These are phyloP conservation scores for Fraxinus albicans DNA, from an alignment of 305 asterid genomes.

Conservation along the genomic window DNA sequence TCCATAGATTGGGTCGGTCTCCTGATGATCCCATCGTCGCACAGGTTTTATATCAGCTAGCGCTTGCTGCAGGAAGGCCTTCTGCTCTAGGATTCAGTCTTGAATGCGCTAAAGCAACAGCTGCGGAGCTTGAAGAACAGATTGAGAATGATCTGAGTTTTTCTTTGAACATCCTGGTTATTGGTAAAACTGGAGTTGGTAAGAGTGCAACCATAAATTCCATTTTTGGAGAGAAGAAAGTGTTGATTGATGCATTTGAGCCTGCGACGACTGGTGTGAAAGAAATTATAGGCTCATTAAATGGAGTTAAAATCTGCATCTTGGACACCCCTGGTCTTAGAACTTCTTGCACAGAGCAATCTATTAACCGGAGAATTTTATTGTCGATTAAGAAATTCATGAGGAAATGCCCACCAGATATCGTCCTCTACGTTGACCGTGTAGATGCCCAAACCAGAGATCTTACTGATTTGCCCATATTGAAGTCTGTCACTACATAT, in stretches of 20 bases:
- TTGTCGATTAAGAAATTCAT: conserved; percentile 56
- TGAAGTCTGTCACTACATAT: conserved; percentile 47
- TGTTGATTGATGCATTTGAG: conserved; percentile 56
- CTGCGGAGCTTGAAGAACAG: conserved; percentile 44
- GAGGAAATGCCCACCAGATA: conserved; percentile 63
- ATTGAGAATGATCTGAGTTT: conserved; percentile 29
- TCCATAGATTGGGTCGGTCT: conserved; percentile 42
- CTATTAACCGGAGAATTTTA: conserved; percentile 47
- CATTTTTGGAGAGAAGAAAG: conserved; percentile 55
- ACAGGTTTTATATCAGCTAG: conserved; percentile 41
- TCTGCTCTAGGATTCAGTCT: conserved; percentile 32
- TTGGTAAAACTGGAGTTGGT: conserved; percentile 94
- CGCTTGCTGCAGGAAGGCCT: conserved; percentile 39
- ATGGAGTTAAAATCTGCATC: conserved; percentile 57
- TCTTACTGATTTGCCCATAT: conserved; percentile 52
- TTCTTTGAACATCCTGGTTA: conserved; percentile 55
- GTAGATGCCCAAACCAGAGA: conserved; percentile 49
- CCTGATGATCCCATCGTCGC: conserved; percentile 48
- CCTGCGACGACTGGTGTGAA: conserved; percentile 58
- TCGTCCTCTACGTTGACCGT: conserved; percentile 75
- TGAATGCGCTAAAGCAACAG: conserved; percentile 37
- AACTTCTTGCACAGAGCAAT: conserved; percentile 45
- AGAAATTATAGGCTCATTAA: conserved; percentile 43
- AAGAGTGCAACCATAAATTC: conserved; percentile 94
- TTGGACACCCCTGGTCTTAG: conserved; percentile 90